Evolutionary conservation across 805 yeast species (phyloP).

Genomic region (Myxozyma sirexii): DNA sequence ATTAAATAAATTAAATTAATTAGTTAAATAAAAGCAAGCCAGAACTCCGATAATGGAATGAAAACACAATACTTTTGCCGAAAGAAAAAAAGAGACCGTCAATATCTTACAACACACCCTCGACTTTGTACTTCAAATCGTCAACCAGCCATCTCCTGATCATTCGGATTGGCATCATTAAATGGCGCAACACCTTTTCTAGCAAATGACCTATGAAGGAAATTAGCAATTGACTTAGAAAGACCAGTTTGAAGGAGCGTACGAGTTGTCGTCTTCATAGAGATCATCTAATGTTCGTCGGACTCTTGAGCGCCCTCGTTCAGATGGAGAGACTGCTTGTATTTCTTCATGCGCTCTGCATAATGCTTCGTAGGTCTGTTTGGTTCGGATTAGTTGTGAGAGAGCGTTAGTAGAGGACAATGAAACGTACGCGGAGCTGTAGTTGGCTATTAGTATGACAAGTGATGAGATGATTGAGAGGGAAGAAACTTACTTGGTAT

Average conservation of each 20-base stretch:
- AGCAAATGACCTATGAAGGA: not conserved
- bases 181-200: conserved; percentile 26
- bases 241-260: too few species aligned
- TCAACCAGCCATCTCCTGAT: conserved; percentile 3
- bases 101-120: not conserved
- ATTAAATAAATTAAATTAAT: too few species aligned
- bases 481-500: conserved; percentile 22
- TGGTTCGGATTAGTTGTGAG: not conserved
- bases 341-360: conserved; percentile 21
- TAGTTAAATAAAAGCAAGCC: too few species aligned
- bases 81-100: not conserved
- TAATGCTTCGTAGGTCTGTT: conserved; percentile 29
- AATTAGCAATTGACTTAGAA: not conserved
- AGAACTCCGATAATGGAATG: too few species aligned
- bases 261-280: conserved; percentile 14
- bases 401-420: too few species aligned
- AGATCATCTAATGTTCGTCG: conserved; percentile 26
- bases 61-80: too few species aligned
- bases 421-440: conserved; percentile 18
- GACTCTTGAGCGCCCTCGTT: not conserved
- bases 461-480: not conserved
- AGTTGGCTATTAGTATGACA: not conserved
- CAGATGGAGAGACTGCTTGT: not conserved
- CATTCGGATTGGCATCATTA: not conserved
- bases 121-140: not conserved